Conservation (phyloP, 352 stramenopile species). For the Phytophthora melonis region DNA sequence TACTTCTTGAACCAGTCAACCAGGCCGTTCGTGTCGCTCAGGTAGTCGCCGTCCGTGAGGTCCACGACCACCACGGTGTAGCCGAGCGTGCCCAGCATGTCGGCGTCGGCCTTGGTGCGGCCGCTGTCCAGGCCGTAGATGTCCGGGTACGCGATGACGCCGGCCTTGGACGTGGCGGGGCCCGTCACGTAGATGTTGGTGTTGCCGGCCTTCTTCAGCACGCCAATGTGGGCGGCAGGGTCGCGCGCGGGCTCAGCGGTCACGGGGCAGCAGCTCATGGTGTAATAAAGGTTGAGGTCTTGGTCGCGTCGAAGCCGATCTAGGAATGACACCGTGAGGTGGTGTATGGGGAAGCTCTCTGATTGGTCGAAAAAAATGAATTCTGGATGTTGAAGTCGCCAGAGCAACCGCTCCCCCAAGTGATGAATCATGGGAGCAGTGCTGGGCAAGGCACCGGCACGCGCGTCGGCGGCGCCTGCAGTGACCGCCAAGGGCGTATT, state of each 20-base stretch:
- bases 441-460: conserved; percentile 42
- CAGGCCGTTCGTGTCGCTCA: conserved; percentile 49
- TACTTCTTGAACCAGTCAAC: conserved; percentile 78
- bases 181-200: conserved; percentile 82
- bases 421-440: conserved; percentile 50
- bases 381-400: conserved; percentile 4
- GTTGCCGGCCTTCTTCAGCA: conserved; percentile 73
- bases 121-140: conserved; percentile 85
- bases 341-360: not conserved
- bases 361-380: not conserved
- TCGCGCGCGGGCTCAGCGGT: conserved; percentile 67
- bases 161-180: conserved; percentile 66
- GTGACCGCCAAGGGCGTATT: conserved; percentile 30
- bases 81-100: conserved; percentile 76
- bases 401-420: not conserved
- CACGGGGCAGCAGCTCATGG: conserved; percentile 82
- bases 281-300: not conserved
- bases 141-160: conserved; percentile 78
- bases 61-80: conserved; percentile 84
- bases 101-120: conserved; percentile 80
- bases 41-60: conserved; percentile 72
- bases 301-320: conserved; percentile 14
- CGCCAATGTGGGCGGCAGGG: conserved; percentile 50
- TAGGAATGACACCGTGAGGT: conserved; percentile 33
- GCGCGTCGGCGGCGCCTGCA: not conserved